Base-by-base conservation (phyloP, 192 early-diverging fungal genomes). In the Phlyctochytrium arcticum region DNA sequence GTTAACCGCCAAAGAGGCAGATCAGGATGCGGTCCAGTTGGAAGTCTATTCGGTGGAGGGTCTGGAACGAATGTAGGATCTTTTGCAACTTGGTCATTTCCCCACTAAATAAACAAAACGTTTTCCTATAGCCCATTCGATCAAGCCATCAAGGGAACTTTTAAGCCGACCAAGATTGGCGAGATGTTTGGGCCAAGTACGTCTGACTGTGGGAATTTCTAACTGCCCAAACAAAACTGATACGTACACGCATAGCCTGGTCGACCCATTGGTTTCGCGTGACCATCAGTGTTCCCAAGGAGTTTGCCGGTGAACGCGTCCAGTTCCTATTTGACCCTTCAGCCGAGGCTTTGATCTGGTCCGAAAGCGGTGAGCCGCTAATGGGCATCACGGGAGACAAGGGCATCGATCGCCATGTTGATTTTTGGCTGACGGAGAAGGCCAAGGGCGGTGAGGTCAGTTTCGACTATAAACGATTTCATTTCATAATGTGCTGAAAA, bases 281-380 rank as follows among this genome's bases (percentile, higher is more conserved):
- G 8, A 70, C 70, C 29, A 72, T 95, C n/a, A 69, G 62, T 42
- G 81, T 99, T 27, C 97, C 94, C 3, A 58, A 72, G 0, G 54
- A 71, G 12, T 91, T 79, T 69, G 82, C 68, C 9, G 87, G 86
- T 37, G 80, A 92, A 63, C 85, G 86, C 53, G 91, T 99, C n/a
- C 78, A 87, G 34, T 79, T 99, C 19, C 49, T 89, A 19, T 99
- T 93, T 77, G 89, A 99, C 69, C 82, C 94, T 8, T 74, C 76
- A 59, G 92, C 86, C 67, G 95, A 99, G 72, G 93, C 80, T 17
- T 75, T 98, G 76, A 72, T 99, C n/a, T 99, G 92, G 91, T 86
- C 90, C 3, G 78, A 64, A 15, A 80, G 88, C 6, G 94, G 97
- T 1, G 66, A 85, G 48, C 87, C 92, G 1, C 73, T 96, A 23